Percentiles rank a stretch among this genome's conserved stretches.
phyloP scores from a whole-genome alignment of 805 yeast genomes.

The Lipomyces sp. region DNA sequence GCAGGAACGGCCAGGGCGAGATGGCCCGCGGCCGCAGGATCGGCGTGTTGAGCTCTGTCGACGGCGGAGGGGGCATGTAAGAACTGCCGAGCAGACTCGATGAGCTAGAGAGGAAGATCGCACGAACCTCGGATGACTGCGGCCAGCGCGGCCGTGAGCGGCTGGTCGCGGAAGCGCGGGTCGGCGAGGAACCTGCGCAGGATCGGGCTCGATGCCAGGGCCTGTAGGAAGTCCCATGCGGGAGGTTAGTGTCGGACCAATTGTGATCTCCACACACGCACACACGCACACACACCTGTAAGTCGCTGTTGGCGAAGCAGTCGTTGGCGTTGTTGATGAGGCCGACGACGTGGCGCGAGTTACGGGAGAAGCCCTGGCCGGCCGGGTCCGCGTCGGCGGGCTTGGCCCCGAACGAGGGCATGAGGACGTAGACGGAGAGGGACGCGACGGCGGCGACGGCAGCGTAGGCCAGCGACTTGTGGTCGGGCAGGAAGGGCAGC shows the following conservation, averaged over 20 bases:
- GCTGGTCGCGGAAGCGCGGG: conserved; percentile 14
- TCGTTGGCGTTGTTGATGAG: conserved; percentile 77
- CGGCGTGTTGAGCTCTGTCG: conserved; percentile 59
- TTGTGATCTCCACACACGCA: background rate
- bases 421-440: conserved; percentile 37
- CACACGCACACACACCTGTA: conserved; percentile 50
- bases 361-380: conserved; percentile 10
- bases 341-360: conserved; percentile 62
- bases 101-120: background rate
- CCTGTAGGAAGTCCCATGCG: conserved; percentile 8
- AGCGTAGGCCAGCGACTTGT: conserved; percentile 13
- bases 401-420: conserved; percentile 34
- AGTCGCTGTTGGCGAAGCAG: conserved; percentile 86
- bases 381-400: conserved; percentile 2
- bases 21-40: conserved; percentile 51
- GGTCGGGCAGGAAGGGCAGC: conserved; percentile 10
- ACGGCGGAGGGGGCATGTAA: too few species aligned
- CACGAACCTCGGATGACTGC: conserved; percentile 18
- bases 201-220: conserved; percentile 19
- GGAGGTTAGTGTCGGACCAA: background rate
- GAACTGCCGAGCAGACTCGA: background rate
- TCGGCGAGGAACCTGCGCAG: conserved; percentile 18
- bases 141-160: conserved; percentile 23
- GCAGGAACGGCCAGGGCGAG: conserved; percentile 77
- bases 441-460: conserved; percentile 17